A percentile compares a stretch with the other conserved stretches of the same genome.
Conservation (phyloP, 192 early-diverging fungal species). For the Linnemannia zychae region DNA sequence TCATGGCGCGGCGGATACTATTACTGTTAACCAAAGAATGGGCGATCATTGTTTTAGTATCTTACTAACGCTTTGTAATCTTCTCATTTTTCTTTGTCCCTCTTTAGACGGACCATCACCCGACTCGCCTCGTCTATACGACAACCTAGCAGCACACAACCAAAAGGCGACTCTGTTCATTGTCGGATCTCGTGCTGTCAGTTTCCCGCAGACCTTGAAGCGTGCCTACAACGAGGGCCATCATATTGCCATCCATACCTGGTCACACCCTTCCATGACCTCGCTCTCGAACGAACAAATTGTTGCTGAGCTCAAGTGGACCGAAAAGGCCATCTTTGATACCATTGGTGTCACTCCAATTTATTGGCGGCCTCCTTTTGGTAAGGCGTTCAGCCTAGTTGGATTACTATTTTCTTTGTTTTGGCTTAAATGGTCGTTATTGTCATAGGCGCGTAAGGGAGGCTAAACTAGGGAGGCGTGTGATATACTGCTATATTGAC, state of each 20-base stretch:
- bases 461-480: neutral
- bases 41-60: too few relatives aligned
- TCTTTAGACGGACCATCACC: conserved; percentile 50
- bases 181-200: conserved; percentile 55
- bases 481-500: too few relatives aligned
- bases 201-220: conserved; percentile 42
- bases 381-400: conserved; percentile 35
- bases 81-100: conserved; percentile 22
- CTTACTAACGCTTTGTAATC: neutral
- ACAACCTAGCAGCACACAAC: neutral
- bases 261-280: conserved; percentile 69
- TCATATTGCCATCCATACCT: conserved; percentile 74
- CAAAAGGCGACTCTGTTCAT: conserved; percentile 64
- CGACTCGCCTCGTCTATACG: conserved; percentile 53
- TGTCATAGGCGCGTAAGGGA: too few relatives aligned
- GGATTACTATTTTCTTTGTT: neutral
- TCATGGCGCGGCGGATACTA: too few relatives aligned
- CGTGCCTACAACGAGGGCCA: conserved; percentile 66
- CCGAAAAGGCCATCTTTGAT: conserved; percentile 64
- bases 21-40: too few relatives aligned
- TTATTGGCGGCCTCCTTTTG: conserved; percentile 70
- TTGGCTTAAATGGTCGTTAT: too few relatives aligned
- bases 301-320: conserved; percentile 70
- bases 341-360: conserved; percentile 64
- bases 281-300: conserved; percentile 60